These are phyloP conservation scores for Trebouxia sp. DNA, from an alignment of 139 green algal species.

Conservation along the genomic window DNA sequence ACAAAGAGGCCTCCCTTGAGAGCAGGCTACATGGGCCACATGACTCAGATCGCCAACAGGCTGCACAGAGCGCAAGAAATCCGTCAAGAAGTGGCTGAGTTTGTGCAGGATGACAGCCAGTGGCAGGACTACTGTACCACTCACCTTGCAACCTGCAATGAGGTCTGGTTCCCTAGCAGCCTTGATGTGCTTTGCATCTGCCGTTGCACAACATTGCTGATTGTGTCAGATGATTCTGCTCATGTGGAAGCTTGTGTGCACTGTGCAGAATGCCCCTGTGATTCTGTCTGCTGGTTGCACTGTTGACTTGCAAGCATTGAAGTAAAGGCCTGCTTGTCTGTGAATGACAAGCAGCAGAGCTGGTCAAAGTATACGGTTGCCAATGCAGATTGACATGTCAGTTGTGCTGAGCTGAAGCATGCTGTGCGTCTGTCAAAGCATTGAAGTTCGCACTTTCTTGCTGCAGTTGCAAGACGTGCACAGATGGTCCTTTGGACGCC, in stretches of 20 bases:
- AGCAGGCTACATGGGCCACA: conserved; percentile 83
- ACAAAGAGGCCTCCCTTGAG: conserved; percentile 47
- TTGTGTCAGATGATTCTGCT: too few species aligned
- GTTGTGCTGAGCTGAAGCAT: too few species aligned
- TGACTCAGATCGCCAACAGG: conserved; percentile 73
- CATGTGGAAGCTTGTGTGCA: neutral
- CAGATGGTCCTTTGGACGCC: conserved; percentile 5
- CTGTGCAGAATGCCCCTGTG: neutral
- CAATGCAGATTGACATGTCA: too few species aligned
- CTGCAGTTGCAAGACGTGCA: conserved; percentile 20
- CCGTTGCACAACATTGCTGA: too few species aligned
- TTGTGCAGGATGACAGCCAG: conserved; percentile 38
- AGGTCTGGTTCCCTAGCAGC: conserved; percentile 16
- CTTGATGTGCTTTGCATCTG: too few species aligned
- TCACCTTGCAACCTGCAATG: conserved; percentile 46
- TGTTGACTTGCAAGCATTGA: neutral
- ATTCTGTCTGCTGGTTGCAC: neutral
- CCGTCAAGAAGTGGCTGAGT: conserved; percentile 38
- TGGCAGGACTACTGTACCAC: conserved; percentile 56
- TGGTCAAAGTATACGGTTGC: too few species aligned
- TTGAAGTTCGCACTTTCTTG: too few species aligned
- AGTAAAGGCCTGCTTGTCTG: too few species aligned
- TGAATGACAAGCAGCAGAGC: too few species aligned
- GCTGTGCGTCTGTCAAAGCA: too few species aligned
- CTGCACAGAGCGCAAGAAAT: conserved; percentile 35